These are phyloP conservation scores for Solanum aculeatissimum DNA, from an alignment of 305 asterid genomes.

Conservation along the genomic window DNA sequence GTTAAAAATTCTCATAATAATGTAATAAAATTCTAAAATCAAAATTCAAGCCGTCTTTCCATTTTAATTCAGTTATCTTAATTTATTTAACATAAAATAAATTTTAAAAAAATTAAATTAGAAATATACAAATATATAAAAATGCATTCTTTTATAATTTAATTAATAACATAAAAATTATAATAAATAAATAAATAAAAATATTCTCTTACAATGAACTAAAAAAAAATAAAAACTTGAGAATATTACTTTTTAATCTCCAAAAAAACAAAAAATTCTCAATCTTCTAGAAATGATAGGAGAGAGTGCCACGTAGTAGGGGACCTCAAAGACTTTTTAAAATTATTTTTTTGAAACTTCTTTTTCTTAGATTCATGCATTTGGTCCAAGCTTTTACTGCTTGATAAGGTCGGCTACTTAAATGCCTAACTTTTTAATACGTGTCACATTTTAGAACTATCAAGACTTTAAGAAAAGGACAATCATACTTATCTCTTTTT, in stretches of 20 bases:
- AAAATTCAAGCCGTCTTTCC: background rate
- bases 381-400: slow-evolving; percentile 11
- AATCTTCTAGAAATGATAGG: slow-evolving; percentile 7
- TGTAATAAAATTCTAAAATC: background rate
- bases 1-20: background rate
- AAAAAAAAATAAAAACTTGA: too few relatives aligned
- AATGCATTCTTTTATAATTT: too few relatives aligned
- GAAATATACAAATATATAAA: too few relatives aligned
- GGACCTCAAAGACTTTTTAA: background rate
- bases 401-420: slow-evolving; percentile 47
- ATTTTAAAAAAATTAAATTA: too few relatives aligned
- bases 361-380: slow-evolving; percentile 21
- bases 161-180: too few relatives aligned
- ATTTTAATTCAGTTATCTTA: too few relatives aligned
- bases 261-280: background rate
- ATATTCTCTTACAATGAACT: too few relatives aligned
- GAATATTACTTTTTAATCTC: background rate
- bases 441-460: slow-evolving; percentile 32
- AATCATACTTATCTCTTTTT: slow-evolving; percentile 13
- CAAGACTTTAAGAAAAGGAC: slow-evolving; percentile 16
- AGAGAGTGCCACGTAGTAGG: slow-evolving; percentile 4
- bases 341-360: background rate
- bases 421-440: slow-evolving; percentile 22
- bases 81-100: too few relatives aligned
- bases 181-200: too few relatives aligned